These are phyloP conservation scores for Logfia minima DNA, from an alignment of 129 eudicot species.

Conservation along the genomic window DNA sequence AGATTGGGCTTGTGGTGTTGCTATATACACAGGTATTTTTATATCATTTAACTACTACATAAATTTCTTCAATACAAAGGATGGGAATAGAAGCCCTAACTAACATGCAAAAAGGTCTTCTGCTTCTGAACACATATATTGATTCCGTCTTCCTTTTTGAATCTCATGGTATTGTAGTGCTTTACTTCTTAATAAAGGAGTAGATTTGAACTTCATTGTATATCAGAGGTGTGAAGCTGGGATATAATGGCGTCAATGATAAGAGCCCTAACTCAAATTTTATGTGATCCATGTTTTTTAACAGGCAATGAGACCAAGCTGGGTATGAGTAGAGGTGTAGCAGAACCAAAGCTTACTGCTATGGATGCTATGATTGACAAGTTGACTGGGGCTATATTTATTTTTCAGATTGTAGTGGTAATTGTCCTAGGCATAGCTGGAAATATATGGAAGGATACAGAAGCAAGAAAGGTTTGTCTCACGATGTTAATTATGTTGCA, in stretches of 20 bases:
- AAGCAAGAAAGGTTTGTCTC: conserved; percentile 83
- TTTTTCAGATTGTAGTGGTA: conserved; percentile 93
- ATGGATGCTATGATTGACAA: conserved; percentile 99
- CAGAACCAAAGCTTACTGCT: conserved; percentile 99
- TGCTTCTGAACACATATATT: background rate
- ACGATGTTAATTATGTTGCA: background rate
- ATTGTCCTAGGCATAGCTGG: conserved; percentile 94
- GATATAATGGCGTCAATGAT: background rate
- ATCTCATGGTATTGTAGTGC: background rate
- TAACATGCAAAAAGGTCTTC: background rate
- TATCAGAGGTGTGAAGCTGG: background rate
- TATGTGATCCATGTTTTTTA: conserved; percentile 15
- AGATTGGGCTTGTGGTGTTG: conserved; percentile 99
- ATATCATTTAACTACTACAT: background rate
- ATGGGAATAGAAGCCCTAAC: background rate
- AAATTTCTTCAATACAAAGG: background rate
- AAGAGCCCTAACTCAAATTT: background rate
- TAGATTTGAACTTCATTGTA: background rate
- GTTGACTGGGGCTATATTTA: conserved; percentile 94
- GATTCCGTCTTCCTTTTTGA: background rate
- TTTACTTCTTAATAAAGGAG: background rate
- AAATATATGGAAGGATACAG: conserved; percentile 95
- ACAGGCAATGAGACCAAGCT: conserved; percentile 94
- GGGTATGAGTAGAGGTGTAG: conserved; percentile 97
- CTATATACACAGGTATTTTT: conserved; percentile 85